These are phyloP conservation scores for Physaria fendleri DNA, from an alignment of 345 rosid genomes.

Conservation along the genomic window DNA sequence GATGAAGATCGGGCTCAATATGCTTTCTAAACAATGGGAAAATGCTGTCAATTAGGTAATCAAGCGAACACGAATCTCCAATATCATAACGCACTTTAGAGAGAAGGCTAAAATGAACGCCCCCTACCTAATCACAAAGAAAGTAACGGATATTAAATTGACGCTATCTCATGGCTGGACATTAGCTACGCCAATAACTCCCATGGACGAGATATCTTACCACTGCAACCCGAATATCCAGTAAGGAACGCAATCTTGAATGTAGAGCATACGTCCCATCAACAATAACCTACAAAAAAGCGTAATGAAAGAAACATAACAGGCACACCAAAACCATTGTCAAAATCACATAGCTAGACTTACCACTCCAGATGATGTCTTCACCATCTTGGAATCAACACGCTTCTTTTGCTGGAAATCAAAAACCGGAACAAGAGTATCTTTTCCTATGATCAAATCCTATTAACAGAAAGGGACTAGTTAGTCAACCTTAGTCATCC, in stretches of 20 bases:
- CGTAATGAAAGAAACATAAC: not conserved
- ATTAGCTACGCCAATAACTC: slow-evolving; percentile 12
- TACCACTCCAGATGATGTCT: slow-evolving; percentile 81
- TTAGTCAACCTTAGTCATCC: slow-evolving; percentile 8
- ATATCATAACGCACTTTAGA: slow-evolving; percentile 95
- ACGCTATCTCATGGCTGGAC: not conserved
- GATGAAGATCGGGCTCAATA: slow-evolving; percentile 99
- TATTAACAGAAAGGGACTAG: slow-evolving; percentile 29
- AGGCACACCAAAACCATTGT: slow-evolving; percentile 3
- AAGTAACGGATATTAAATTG: not conserved
- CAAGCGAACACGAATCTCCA: slow-evolving; percentile 92
- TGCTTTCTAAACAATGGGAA: slow-evolving; percentile 94
- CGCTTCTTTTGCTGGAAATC: slow-evolving; percentile 82
- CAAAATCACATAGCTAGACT: slow-evolving; percentile 23
- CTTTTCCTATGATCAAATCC: slow-evolving; percentile 79
- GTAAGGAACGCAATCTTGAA: slow-evolving; percentile 87
- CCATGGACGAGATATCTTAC: slow-evolving; percentile 34
- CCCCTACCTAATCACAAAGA: slow-evolving; percentile 71
- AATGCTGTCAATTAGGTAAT: slow-evolving; percentile 93
- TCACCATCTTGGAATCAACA: slow-evolving; percentile 49
- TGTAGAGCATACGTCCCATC: slow-evolving; percentile 97
- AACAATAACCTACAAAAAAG: slow-evolving; percentile 67
- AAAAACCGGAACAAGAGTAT: slow-evolving; percentile 65
- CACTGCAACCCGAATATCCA: slow-evolving; percentile 99
- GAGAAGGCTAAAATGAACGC: slow-evolving; percentile 98